A percentile compares a stretch with the other conserved stretches of the same genome.
These are phyloP conservation scores for Tympanopsis confertula DNA, from an alignment of 2,329 filamentous ascomycete species.

Conservation along the genomic window DNA sequence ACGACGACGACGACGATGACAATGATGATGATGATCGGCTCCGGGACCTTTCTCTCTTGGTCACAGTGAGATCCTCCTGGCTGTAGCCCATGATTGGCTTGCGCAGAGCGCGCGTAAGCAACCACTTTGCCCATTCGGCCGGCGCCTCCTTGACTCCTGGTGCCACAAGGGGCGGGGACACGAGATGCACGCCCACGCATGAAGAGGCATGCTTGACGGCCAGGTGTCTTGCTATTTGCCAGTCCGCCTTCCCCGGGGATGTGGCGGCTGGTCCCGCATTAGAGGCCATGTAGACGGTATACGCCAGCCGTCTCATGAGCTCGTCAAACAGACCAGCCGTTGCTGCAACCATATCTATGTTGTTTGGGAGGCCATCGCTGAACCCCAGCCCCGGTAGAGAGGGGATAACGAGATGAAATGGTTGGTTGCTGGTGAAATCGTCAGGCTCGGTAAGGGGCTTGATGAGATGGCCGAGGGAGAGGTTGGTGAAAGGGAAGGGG, in stretches of 20 bases:
- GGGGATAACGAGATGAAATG: slow-evolving; percentile 57
- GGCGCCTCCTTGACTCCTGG: slow-evolving; percentile 33
- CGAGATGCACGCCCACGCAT: slow-evolving; percentile 48
- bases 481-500: slow-evolving; percentile 52
- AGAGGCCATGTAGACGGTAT: slow-evolving; percentile 43
- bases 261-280: slow-evolving; percentile 35
- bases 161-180: slow-evolving; percentile 39
- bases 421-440: slow-evolving; percentile 27
- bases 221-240: slow-evolving; percentile 33
- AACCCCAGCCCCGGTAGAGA: slow-evolving; percentile 57
- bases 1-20: slow-evolving; percentile 1
- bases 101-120: slow-evolving; percentile 34
- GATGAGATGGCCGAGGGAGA: slow-evolving; percentile 45
- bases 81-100: slow-evolving; percentile 43
- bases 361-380: slow-evolving; percentile 45
- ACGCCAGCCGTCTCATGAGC: slow-evolving; percentile 49
- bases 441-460: slow-evolving; percentile 40
- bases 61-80: slow-evolving; percentile 34
- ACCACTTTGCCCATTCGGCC: slow-evolving; percentile 41
- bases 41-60: slow-evolving; percentile 17
- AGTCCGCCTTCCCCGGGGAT: slow-evolving; percentile 37
- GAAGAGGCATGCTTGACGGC: slow-evolving; percentile 31
- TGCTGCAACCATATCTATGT: slow-evolving; percentile 32
- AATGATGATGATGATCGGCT: slow-evolving; percentile 5
- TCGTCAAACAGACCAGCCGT: slow-evolving; percentile 43